Evolutionary conservation across 1,284 basidiomycete species (phyloP).

Genomic region (Pholiota adiposa): DNA sequence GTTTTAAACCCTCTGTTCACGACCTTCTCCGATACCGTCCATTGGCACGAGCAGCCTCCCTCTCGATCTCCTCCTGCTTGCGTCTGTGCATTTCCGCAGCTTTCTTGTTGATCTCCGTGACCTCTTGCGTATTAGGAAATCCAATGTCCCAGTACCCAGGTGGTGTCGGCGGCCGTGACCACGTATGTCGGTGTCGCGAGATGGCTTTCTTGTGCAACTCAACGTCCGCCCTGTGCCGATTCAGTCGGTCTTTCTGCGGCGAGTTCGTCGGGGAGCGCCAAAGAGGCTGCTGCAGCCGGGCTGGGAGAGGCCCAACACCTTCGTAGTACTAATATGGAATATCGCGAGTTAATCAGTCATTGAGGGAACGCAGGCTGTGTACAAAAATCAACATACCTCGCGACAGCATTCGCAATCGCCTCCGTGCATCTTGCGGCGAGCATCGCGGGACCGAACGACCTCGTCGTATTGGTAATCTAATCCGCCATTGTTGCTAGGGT

Average conservation of each 20-base stretch:
- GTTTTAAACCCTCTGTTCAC: not conserved
- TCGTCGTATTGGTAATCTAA: slow-evolving; percentile 72
- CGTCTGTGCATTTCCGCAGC: slow-evolving; percentile 73
- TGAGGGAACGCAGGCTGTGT: not conserved
- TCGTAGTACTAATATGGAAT: slow-evolving; percentile 77
- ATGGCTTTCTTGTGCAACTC: slow-evolving; percentile 72
- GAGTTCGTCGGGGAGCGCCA: slow-evolving; percentile 67
- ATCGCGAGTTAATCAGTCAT: not conserved
- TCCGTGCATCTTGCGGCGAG: slow-evolving; percentile 71
- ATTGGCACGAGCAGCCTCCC: slow-evolving; percentile 59
- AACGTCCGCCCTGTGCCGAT: slow-evolving; percentile 31
- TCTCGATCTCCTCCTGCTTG: slow-evolving; percentile 60
- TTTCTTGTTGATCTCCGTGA: slow-evolving; percentile 69
- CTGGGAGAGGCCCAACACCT: slow-evolving; percentile 72
- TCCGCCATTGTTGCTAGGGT: slow-evolving; percentile 70
- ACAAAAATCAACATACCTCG: slow-evolving; percentile 59
- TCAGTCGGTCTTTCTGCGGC: slow-evolving; percentile 30
- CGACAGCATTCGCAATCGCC: slow-evolving; percentile 86
- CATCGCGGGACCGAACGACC: slow-evolving; percentile 72
- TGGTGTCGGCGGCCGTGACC: slow-evolving; percentile 76
- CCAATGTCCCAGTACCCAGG: slow-evolving; percentile 89
- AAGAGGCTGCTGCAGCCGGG: slow-evolving; percentile 62
- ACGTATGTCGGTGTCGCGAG: slow-evolving; percentile 79
- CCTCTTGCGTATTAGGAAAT: slow-evolving; percentile 86
- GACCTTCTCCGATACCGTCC: slow-evolving; percentile 40